Evolutionary conservation across 2,329 filamentous ascomycete genomes (phyloP), one percentile per base, ranked within the genome.

Genomic region (Elsinoe arachidis): DNA sequence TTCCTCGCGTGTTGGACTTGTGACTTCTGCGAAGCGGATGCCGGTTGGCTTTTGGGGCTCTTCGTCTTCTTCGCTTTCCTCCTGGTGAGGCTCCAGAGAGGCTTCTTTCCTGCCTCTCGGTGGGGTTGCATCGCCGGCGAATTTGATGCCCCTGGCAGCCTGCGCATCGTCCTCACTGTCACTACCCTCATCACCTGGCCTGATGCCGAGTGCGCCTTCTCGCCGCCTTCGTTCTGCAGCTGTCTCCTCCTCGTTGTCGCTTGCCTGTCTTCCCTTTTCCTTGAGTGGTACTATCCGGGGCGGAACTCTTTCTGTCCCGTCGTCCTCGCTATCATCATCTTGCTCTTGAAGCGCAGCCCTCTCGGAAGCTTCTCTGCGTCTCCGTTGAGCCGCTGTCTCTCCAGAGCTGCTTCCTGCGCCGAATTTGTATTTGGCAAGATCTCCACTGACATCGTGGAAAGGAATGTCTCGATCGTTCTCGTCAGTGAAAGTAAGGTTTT

Each of bases 151-250:
- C 57, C 81, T 77, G 64, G 74, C 49, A 19, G 60, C 60, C 10
- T 62, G 61, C 61, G 82, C 79, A 59, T 83, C 81, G 21, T 84
- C 83, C 34, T 84, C 78, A 57, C 76, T 80, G 57, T 77, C 76
- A 46, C 75, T 77, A 15, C 74, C 74, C 0, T 68, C 70, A 6
- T 61, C 51, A 6, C 65, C 60, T 10, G 69, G 67, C 14, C 73
- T 72, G 60, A 87, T 75, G 9, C 87, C 87, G 1, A 92, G 73
- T 1, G 88, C 88, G 1, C 87, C 87, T 64, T 90, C 83, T 64
- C 88, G 80, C 55, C 88, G 77, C 39, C 86, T 79, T 58, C 85
- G 78, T 70, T 92, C 88, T 0, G 87, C 88, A 0, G 86, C 84
- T 0, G 87, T 90, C 71, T 91, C 88, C 34, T 73, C 76, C 34